These are phyloP conservation scores for Allium fistulosum DNA, from an alignment of 106 monocot species.

Conservation along the genomic window DNA sequence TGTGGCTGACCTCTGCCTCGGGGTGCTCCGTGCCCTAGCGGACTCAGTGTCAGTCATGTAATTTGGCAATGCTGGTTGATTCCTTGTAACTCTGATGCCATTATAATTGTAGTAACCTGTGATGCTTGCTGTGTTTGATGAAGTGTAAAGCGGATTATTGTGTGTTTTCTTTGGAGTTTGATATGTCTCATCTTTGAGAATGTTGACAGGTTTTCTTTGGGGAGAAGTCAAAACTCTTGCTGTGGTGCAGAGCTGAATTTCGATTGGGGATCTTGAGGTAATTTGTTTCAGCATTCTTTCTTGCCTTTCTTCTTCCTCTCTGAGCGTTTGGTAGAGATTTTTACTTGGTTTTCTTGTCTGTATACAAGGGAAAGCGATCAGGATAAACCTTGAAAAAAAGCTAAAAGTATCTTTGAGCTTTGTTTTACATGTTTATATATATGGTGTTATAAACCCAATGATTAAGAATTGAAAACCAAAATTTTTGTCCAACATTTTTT, in stretches of 20 bases:
- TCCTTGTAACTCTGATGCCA: conserved; percentile 8
- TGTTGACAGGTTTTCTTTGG: conserved; percentile 73
- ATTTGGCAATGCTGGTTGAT: conserved; percentile 41
- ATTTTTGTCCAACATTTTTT: too few relatives aligned
- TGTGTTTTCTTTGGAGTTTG: too few relatives aligned
- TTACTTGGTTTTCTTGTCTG: conserved; percentile 36
- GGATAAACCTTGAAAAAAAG: too few relatives aligned
- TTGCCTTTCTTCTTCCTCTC: conserved; percentile 27
- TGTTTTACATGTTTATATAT: too few relatives aligned
- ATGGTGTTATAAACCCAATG: too few relatives aligned
- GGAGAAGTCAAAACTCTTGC: conserved; percentile 50
- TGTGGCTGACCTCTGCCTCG: conserved; percentile 69
- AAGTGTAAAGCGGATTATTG: conserved; percentile 31
- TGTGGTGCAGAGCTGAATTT: conserved; percentile 33
- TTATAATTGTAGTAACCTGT: conserved; percentile 8
- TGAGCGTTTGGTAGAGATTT: conserved; percentile 44
- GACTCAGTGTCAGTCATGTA: conserved; percentile 99
- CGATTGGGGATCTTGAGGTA: conserved; percentile 56
- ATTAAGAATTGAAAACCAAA: too few relatives aligned
- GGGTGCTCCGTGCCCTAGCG: conserved; percentile 86
- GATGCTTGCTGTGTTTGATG: conserved; percentile 11
- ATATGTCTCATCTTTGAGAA: conserved; percentile 62
- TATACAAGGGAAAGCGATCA: too few relatives aligned
- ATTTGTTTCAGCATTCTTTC: conserved; percentile 71
- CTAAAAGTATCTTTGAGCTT: too few relatives aligned